Evolutionary conservation across 2,329 filamentous ascomycete genomes (phyloP), one percentile per base, ranked within the genome.

Genomic region (Exophiala sp.): DNA sequence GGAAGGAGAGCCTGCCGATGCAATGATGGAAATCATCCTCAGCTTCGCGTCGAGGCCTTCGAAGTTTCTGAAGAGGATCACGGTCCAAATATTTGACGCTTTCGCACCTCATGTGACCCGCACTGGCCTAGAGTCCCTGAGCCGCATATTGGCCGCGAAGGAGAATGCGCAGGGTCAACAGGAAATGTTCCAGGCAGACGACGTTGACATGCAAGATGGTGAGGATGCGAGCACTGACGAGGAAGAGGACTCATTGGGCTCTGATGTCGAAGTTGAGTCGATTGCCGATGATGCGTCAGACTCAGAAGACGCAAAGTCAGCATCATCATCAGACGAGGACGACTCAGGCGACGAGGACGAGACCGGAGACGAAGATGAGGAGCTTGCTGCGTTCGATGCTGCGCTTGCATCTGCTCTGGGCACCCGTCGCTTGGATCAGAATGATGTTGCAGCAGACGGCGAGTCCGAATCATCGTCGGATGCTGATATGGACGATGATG

Each of bases 401-500:
- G 86, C 89, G 51, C 81, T 96, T 24, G 88, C 88, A 2, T 80
- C 85, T 60, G 87, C 91, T 2, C 82, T 96, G 2, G 85, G 88
- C 38, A 91, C 86, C 50, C 86, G 87, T 44, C 72, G 72, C 16
- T 71, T 73, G 18, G 74, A 78, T 18, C 81, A 86, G 66, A 80
- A 84, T 52, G 59, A 69, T 49, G 81, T 84, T 57, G 72, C 71
- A 12, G 75, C 79, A 1, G 79, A 80, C 1, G 83, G 83, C 29
- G 80, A 80, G 8, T 78, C 77, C 10, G 57, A 54, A 11, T 57
- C 60, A 6, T 87, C 87, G 55, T 73, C 76, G 18, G 82, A 81
- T 56, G 84, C 82, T 2, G 89, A 96, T 71, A 96, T 99, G 91
- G 87, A 90, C 57, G 92, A 97, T 72, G 91, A 92, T 14, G 87